A percentile compares a stretch with the other conserved stretches of the same genome.
phyloP scores from a whole-genome alignment of 108 stramenopile genomes.

The Pseudonitzschia delicatissima region DNA sequence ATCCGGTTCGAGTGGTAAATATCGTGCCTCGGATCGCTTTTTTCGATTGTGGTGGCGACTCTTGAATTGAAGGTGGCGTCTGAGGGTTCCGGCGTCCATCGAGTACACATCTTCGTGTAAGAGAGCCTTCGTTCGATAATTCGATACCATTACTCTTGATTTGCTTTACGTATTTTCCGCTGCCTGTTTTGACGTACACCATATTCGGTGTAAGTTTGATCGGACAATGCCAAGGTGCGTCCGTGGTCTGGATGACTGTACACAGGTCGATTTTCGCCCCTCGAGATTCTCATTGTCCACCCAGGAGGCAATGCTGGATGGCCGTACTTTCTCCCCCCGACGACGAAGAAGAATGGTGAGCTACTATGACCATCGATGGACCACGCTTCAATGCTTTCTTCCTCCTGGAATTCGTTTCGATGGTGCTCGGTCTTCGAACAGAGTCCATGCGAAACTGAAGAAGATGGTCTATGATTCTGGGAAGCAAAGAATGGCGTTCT shows the following conservation, averaged over 20 bases:
- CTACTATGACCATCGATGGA: slow-evolving; percentile 14
- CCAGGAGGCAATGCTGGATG: slow-evolving; percentile 64
- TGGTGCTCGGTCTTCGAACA: not conserved
- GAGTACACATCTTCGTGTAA: not conserved
- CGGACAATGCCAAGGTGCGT: slow-evolving; percentile 68
- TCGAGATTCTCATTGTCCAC: slow-evolving; percentile 62
- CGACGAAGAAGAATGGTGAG: slow-evolving; percentile 5
- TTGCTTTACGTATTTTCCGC: not conserved
- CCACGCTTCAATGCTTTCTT: slow-evolving; percentile 30
- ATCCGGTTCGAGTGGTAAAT: not conserved
- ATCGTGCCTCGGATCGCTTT: too few relatives aligned
- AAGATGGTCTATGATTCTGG: too few relatives aligned
- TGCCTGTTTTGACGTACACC: not conserved
- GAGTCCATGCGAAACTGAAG: not conserved
- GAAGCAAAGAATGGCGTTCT: not conserved
- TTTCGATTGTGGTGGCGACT: not conserved
- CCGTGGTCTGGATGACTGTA: slow-evolving; percentile 76
- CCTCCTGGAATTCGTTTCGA: not conserved
- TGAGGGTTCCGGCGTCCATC: not conserved
- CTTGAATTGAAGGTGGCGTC: not conserved
- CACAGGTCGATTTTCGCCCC: slow-evolving; percentile 54
- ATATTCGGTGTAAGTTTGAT: slow-evolving; percentile 39
- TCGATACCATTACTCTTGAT: not conserved
- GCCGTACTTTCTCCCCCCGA: slow-evolving; percentile 24
- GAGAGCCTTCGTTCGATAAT: not conserved